A percentile compares a stretch with the other conserved stretches of the same genome.
Conservation (phyloP, 169 alveolate genomes). For the Eimeria sp. region DNA sequence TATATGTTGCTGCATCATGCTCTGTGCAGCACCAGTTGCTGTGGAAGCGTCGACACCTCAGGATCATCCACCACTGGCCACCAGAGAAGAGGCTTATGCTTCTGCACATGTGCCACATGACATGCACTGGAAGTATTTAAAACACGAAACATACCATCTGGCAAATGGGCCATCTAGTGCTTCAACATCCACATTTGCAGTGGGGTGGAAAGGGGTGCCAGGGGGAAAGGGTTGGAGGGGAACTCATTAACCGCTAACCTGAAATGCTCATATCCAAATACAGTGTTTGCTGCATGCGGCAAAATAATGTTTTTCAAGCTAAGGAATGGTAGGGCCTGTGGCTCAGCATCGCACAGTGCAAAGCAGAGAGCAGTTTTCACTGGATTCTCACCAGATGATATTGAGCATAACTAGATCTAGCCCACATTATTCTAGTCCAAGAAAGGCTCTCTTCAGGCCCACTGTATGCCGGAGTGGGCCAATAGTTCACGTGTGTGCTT, state of each 20-base stretch:
- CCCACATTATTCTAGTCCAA: not conserved
- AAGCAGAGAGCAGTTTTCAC: not conserved
- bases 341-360: not conserved
- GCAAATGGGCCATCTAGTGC: not conserved
- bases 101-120: not conserved
- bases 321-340: not conserved
- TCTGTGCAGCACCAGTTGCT: not conserved
- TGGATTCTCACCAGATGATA: not conserved
- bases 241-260: not conserved
- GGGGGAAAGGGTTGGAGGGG: no score
- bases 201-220: not conserved
- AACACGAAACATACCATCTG: not conserved
- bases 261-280: not conserved
- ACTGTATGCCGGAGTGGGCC: not conserved
- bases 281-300: not conserved
- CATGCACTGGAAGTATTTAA: not conserved
- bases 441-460: not conserved
- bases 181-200: no score
- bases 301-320: not conserved
- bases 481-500: not conserved
- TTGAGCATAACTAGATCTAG: not conserved
- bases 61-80: no score
- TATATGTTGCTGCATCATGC: not conserved
- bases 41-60: not conserved
- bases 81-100: no score